Base-by-base conservation (phyloP, 169 alveolate genomes). In the Plasmodium malariae region DNA sequence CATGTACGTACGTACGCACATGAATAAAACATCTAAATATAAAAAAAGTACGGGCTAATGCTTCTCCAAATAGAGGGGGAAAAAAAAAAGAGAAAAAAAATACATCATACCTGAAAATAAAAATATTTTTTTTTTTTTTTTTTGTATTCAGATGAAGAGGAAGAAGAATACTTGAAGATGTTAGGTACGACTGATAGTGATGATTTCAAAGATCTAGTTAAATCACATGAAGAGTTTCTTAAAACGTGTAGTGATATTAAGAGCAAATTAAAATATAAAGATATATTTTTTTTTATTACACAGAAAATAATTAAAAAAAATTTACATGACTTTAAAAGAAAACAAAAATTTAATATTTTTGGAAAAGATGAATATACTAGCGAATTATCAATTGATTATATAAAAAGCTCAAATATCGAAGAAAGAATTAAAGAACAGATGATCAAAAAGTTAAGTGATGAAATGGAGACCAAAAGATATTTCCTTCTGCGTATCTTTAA, bases 201-300 rank as follows among this genome's bases (percentile, higher is more conserved):
- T 36, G 68, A 70, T n/a, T 86, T 70, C 72, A 86, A 86, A 36
- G 69, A 69, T 9, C 57, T 86, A 65, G 76, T 71, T 45, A 86
- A 86, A 74, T 40, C 74, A 3, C 92, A 86, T 37, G 92, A 86
- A 26, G 92, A 68, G 24, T 70, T 65, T 49, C 54, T 86, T 40
- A 48, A 57, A 28, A 26, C 78, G 7, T 37, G 68, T 70, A 70
- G 11, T 12, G 92, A 86, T 63, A 86, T 86, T 48, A 86, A 86
- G 60, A 57, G 69, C 55, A 86, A 86, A 86, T 71, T 86, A 37
- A 86, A 71, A 86, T 86, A 86, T 86, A 86, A 86, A 60, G 92
- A 86, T 70, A 55, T 17, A 24, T 86, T 86, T 65, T 86, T 86
- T 86, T 65, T 86, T 71, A 86, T 86, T 60, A 70, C 80, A 12